phyloP scores from a whole-genome alignment of 306 rosid genomes.

The Betula pendula region DNA sequence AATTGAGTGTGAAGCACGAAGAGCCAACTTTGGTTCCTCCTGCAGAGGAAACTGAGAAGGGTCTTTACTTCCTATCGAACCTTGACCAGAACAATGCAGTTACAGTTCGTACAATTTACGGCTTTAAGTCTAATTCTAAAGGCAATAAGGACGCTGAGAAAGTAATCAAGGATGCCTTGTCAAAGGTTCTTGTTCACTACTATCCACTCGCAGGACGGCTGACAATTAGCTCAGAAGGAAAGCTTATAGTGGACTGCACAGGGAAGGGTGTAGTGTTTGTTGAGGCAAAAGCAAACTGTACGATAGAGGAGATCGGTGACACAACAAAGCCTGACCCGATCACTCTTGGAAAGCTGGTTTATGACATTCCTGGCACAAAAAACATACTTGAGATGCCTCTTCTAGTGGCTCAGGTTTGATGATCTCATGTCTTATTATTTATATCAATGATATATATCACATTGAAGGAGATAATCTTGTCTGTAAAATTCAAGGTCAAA shows the following conservation, averaged over 20 bases:
- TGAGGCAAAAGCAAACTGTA: slow-evolving; percentile 75
- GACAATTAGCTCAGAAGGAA: slow-evolving; percentile 59
- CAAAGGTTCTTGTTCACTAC: slow-evolving; percentile 66
- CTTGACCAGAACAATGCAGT: slow-evolving; percentile 78
- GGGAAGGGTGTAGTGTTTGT: slow-evolving; percentile 83
- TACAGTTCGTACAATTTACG: slow-evolving; percentile 57
- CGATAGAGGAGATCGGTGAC: slow-evolving; percentile 49
- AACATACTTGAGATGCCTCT: slow-evolving; percentile 83
- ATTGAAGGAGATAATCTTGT: no score
- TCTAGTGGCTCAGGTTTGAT: slow-evolving; percentile 68
- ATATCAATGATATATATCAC: no score
- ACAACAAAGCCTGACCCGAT: slow-evolving; percentile 58
- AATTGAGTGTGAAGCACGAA: slow-evolving; percentile 48
- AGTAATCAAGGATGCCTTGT: slow-evolving; percentile 55
- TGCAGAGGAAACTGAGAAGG: slow-evolving; percentile 57
- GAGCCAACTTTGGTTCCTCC: slow-evolving; percentile 57
- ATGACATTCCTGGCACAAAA: slow-evolving; percentile 61
- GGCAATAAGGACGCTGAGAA: slow-evolving; percentile 59
- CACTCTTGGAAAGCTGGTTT: slow-evolving; percentile 65
- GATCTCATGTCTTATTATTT: no score
- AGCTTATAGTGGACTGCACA: slow-evolving; percentile 70
- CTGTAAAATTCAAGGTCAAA: no score
- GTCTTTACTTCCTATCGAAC: slow-evolving; percentile 65
- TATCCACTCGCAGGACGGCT: slow-evolving; percentile 70
- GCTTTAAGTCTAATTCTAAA: slow-evolving; percentile 48